phyloP scores from a whole-genome alignment of 2,329 filamentous ascomycete species.

The Hortaea sp. region DNA sequence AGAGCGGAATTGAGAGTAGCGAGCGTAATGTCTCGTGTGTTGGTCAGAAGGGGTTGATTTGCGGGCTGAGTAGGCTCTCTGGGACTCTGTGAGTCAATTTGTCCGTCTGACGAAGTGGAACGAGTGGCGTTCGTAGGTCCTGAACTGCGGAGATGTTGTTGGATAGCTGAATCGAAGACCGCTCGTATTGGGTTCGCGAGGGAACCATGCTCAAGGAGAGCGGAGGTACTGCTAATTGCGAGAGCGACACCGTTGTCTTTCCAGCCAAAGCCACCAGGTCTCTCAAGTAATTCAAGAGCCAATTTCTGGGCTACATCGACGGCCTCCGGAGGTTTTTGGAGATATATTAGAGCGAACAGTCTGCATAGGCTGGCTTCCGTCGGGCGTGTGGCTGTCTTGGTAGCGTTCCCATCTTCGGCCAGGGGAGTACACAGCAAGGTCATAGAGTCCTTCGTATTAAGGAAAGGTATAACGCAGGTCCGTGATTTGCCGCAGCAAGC shows the following conservation, averaged over 20 bases:
- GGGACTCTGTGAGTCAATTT: background rate
- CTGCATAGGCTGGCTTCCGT: slow-evolving; percentile 42
- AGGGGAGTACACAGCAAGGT: slow-evolving; percentile 53
- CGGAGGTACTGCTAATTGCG: slow-evolving; percentile 46
- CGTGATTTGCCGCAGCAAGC: slow-evolving; percentile 64
- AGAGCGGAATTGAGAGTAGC: background rate
- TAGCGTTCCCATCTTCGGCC: slow-evolving; percentile 28
- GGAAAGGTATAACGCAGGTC: slow-evolving; percentile 57
- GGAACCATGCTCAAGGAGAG: slow-evolving; percentile 44
- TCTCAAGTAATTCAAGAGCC: slow-evolving; percentile 36
- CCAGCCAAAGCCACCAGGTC: slow-evolving; percentile 40
- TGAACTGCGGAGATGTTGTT: background rate
- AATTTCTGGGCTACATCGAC: slow-evolving; percentile 42
- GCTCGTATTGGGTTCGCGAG: slow-evolving; percentile 35
- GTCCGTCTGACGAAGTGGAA: background rate
- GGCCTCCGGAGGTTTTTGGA: slow-evolving; percentile 36
- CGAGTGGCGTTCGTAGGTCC: background rate
- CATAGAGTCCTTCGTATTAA: slow-evolving; percentile 58
- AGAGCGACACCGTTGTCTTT: slow-evolving; percentile 42
- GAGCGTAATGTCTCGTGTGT: slow-evolving; percentile 1
- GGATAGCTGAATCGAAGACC: background rate
- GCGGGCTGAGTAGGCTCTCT: background rate
- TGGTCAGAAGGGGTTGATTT: background rate
- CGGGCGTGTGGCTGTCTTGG: slow-evolving; percentile 35
- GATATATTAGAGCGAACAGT: slow-evolving; percentile 56